Base-by-base conservation (phyloP, 2,329 filamentous ascomycete genomes). In the Fusarium sp. region DNA sequence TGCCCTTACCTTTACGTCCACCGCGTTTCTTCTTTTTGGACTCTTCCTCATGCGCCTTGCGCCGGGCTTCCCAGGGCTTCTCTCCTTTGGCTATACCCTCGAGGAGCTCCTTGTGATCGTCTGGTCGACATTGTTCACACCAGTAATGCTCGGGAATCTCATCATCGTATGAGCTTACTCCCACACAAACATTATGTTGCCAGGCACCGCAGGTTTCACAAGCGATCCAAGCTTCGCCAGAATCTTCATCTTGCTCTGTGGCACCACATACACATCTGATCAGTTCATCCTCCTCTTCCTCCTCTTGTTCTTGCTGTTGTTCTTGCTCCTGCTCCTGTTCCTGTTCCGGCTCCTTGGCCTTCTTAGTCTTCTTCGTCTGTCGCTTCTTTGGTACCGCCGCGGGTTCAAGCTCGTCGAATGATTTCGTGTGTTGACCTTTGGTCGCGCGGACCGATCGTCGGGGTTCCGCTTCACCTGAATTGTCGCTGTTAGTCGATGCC, bases 111-210 rank as follows among this genome's bases (percentile, higher is more conserved):
- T 89, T 89, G 81, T 99, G 96, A 67, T 94, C 89, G 58, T 93
- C 87, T 1, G 96, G 96, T 54, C 88, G 87, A 83, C 96, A 98
- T 80, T 91, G 84, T 80, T 99, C 96, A 81, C 96, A 99, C 81
- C 91, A 97, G 82, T 99, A 99, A 79, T 92, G 86, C 65, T 92
- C 92, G 30, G 92, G 91, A 58, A 93, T 86, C 75, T 94, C 89
- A 62, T 94, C 92, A 31, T 90, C 88, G 73, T 92, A 93, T 48
- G 91, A 89, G 75, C 87, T 89, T 77, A 98, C 88, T 55, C 93
- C 93, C 84, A 99, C 93, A 78, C 96, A 99, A 69, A 97, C 91
- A 76, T 98, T 98, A 81, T 99, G 96, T 81, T 99, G 96, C 96
- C 96, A 99, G 43, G 91, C 95, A 50, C 89, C 89, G 80, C 96